Evolutionary conservation across 1,284 basidiomycete genomes (phyloP), one percentile per base, ranked within the genome.

Genomic region (Ceratobasidium sp.): DNA sequence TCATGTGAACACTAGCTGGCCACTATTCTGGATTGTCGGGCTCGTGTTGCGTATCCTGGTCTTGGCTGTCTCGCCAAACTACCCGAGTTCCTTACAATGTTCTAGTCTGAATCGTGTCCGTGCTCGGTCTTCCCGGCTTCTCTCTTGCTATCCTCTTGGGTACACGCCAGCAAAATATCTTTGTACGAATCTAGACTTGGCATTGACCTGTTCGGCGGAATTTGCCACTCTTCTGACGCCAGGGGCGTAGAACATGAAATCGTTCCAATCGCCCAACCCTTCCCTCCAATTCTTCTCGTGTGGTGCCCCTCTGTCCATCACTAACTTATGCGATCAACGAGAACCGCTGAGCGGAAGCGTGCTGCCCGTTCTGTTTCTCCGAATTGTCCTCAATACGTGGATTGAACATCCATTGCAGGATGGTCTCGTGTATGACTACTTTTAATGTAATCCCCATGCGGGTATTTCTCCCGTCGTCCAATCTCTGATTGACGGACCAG

Each of bases 351-450:
- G 15, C 42, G n/a, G 20, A 18, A 20, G 60, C 23, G 60, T 46
- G 60, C 40, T 53, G 42, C n/a, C 71, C 64, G 60, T 58, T 44
- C n/a, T 66, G 42, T 64, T 75, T 75, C 72, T 75, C 72, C 72
- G 72, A 75, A 39, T 13, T 26, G 42, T 46, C 58, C 53, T 33
- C 63, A 40, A 42, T 56, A 20, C 55, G 71, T 73, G 53, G 58
- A n/a, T n/a, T 7, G 44, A 39, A 15, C 33, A 33, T 28, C 44
- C 42, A 75, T 46, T 61, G 42, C 28, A 39, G 49, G 40, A 49
- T 39, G 26, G 33, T 63, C 63, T 40, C 63, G 53, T 60, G 63
- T 7, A 13, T 20, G 18, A 23, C 72, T 23, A 49, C 51, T n/a
- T 23, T 23, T 4, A 67, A 56, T 58, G 20, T 13, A 40, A 77